Evolutionary conservation across 495 filamentous ascomycete species (phyloP), one percentile per base, ranked within the genome.

Genomic region (Aspergillus sparsus): DNA sequence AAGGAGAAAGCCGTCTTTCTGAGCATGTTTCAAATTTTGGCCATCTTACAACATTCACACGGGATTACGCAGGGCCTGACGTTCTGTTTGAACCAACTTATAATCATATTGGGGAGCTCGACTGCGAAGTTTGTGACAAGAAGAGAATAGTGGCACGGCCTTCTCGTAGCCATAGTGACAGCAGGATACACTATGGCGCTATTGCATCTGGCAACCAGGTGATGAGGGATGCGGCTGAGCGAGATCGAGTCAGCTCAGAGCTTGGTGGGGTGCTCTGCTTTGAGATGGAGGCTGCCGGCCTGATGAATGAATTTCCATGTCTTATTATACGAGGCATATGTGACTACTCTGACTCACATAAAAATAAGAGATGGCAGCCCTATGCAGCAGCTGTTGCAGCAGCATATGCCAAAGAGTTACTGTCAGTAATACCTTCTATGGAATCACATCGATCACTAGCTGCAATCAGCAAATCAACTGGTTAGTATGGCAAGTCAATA

Each of bases 1-100:
- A 53, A 15, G 36, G 33, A 51, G 31, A 61, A 13, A 58, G 63
- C 35, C 54, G 47, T 41, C 64, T 72, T 54, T 18, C 6, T 44
- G 61, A 46, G 16, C 54, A 57, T 15, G 35, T 6, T 76, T 27
- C 21, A 27, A 27, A 27, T 1, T 27, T 27, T 27, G 1, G 3
- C 21, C 21, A 27, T 27, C 21, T 27, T 27, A 27, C 21, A 27
- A 27, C 21, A 27, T 27, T 27, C 21, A 27, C 21, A 27, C 21
- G 21, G 21, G 21, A 27, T 27, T 27, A 27, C 21, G 65, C 47
- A 13, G 53, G 60, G n/a, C 37, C 57, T 13, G 76, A 77, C 50
- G 21, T 37, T 13, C 55, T 77, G 1, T 79, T 71, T 56, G 32
- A 64, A 11, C 16, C 67, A 6, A 54, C 44, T 6, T 74, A 73